A percentile compares a stretch with the other conserved stretches of the same genome.
These are phyloP conservation scores for Paramyrothecium roridum DNA, from an alignment of 2,329 filamentous ascomycete species.

Conservation along the genomic window DNA sequence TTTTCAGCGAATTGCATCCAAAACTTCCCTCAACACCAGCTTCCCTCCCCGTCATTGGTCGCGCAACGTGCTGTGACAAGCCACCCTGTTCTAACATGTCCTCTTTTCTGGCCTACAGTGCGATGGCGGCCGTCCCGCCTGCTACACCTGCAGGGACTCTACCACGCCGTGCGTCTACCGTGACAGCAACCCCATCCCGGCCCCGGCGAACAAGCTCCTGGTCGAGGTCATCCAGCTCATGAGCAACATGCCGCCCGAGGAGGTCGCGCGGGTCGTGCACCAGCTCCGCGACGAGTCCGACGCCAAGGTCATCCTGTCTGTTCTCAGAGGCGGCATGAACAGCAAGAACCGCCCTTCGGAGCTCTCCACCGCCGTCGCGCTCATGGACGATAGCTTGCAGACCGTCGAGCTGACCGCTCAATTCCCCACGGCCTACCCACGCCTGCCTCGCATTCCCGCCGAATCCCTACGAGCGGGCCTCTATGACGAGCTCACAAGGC, in stretches of 20 bases:
- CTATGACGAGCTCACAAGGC: background rate
- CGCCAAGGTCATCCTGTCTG: constrained; percentile 13
- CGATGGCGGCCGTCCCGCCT: background rate
- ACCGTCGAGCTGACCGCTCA: background rate
- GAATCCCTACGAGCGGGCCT: background rate
- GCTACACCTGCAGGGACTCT: constrained; percentile 12
- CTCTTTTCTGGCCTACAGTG: background rate
- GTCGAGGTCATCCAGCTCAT: constrained; percentile 21
- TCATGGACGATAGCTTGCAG: background rate
- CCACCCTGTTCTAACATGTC: background rate
- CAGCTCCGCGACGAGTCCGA: constrained; percentile 16
- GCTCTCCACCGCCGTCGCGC: constrained; percentile 5
- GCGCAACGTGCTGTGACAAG: background rate
- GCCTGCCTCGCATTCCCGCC: background rate
- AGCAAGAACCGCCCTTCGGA: background rate
- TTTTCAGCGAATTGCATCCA: background rate
- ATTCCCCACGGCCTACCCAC: constrained; percentile 13
- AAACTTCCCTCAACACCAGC: no score
- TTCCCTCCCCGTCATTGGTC: no score
- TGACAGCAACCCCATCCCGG: background rate
- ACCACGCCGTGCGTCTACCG: constrained; percentile 11
- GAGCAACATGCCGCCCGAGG: constrained; percentile 11
- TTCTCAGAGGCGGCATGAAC: constrained; percentile 7
- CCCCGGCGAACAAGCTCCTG: background rate
- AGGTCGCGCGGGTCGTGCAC: constrained; percentile 13